Conservation (phyloP, 1,284 basidiomycete species). For the Apiotrichum mycotoxinovorans region DNA sequence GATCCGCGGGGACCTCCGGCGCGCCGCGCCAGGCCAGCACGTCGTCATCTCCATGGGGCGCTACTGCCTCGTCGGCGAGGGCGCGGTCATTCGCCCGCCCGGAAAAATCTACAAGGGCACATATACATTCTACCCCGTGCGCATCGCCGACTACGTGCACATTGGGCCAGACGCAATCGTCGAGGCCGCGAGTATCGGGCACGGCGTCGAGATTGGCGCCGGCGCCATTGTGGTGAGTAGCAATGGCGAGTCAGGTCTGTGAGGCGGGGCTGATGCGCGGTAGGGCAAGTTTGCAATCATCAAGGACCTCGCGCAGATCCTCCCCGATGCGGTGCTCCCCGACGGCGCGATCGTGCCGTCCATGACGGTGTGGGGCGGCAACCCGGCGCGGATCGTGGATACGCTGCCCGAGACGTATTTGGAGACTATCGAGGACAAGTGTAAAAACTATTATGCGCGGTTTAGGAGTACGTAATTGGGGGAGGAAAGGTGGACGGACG, state of each 20-base stretch:
- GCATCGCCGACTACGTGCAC: constrained; percentile 90
- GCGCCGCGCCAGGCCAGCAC: constrained; percentile 78
- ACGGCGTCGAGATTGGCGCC: constrained; percentile 90
- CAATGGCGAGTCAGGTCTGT: neutral
- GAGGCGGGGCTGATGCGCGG: neutral
- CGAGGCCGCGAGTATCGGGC: constrained; percentile 92
- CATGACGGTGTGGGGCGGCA: constrained; percentile 78
- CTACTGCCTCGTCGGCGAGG: constrained; percentile 87
- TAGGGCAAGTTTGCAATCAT: constrained; percentile 96
- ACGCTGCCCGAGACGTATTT: constrained; percentile 87
- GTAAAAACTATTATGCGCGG: constrained; percentile 70
- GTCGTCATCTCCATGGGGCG: constrained; percentile 89
- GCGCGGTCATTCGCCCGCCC: constrained; percentile 69
- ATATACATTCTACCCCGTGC: constrained; percentile 98
- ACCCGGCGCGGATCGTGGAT: constrained; percentile 76
- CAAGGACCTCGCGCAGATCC: constrained; percentile 79
- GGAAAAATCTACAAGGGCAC: constrained; percentile 59
- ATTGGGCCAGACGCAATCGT: constrained; percentile 83
- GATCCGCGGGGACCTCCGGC: constrained; percentile 40
- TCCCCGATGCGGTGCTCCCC: constrained; percentile 80
- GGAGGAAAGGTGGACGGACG: neutral
- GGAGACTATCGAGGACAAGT: constrained; percentile 70
- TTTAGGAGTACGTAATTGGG: constrained; percentile 52
- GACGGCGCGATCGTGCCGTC: constrained; percentile 91
- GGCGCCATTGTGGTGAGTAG: constrained; percentile 88